Percentiles rank a stretch among this genome's conserved stretches.
These are phyloP conservation scores for Talaromyces sp. DNA, from an alignment of 2,329 filamentous ascomycete species.

Conservation along the genomic window DNA sequence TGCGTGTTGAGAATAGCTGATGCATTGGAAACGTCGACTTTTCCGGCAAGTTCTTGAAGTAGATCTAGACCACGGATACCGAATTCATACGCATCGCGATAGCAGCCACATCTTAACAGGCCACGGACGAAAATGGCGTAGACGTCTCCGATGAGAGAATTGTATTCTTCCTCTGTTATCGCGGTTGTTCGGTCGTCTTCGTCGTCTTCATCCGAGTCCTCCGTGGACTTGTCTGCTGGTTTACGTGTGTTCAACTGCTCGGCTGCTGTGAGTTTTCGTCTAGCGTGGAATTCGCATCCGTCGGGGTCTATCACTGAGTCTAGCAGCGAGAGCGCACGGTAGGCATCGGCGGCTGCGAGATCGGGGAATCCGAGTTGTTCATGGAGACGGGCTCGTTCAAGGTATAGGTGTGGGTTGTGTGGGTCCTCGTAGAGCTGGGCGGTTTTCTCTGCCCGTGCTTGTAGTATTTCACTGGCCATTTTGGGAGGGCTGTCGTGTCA, in stretches of 20 bases:
- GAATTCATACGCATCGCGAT: slow-evolving; percentile 46
- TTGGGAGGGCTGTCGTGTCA: slow-evolving; percentile 23
- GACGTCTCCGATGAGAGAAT: slow-evolving; percentile 38
- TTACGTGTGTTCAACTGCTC: slow-evolving; percentile 31
- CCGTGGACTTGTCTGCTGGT: background rate
- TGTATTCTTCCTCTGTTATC: slow-evolving; percentile 38
- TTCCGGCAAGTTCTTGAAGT: slow-evolving; percentile 14
- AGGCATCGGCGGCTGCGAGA: slow-evolving; percentile 85
- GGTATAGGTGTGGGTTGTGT: slow-evolving; percentile 45
- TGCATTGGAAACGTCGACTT: slow-evolving; percentile 3
- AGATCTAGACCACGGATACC: slow-evolving; percentile 35
- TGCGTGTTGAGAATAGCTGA: slow-evolving; percentile 28
- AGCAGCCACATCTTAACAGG: slow-evolving; percentile 42
- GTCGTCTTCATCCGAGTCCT: slow-evolving; percentile 40
- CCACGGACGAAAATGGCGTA: slow-evolving; percentile 42
- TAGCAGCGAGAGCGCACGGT: slow-evolving; percentile 81
- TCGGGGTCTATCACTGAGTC: slow-evolving; percentile 76
- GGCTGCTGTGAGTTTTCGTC: slow-evolving; percentile 37
- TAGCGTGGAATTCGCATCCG: slow-evolving; percentile 80
- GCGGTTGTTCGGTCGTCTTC: slow-evolving; percentile 45
- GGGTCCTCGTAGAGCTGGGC: slow-evolving; percentile 41
- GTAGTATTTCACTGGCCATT: slow-evolving; percentile 25
- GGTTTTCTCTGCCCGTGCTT: slow-evolving; percentile 60
- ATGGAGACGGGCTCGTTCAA: slow-evolving; percentile 68
- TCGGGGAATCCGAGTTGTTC: slow-evolving; percentile 81